A percentile compares a stretch with the other conserved stretches of the same genome.
phyloP scores from a whole-genome alignment of 306 rosid species.

The Vigna nakashimae region DNA sequence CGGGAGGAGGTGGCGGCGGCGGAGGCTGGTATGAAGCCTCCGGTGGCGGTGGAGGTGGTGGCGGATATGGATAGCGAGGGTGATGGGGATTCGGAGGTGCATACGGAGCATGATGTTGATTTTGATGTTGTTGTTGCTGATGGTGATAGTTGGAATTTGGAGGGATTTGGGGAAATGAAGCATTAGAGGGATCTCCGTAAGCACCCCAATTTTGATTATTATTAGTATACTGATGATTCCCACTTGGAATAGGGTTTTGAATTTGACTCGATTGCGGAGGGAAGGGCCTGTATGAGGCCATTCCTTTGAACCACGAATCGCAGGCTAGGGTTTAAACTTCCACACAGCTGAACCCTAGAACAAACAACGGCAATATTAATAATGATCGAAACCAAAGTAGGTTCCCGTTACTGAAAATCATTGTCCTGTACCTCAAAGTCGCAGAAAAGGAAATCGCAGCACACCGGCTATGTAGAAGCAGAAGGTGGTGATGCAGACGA shows the following conservation, averaged over 20 bases:
- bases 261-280: slow-evolving; percentile 70
- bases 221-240: slow-evolving; percentile 55
- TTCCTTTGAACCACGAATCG: slow-evolving; percentile 33
- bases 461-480: background rate
- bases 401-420: background rate
- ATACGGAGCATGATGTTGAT: slow-evolving; percentile 47
- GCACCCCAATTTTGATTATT: slow-evolving; percentile 71
- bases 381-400: background rate
- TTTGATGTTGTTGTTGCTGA: background rate
- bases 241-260: slow-evolving; percentile 62
- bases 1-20: slow-evolving; percentile 68
- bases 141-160: slow-evolving; percentile 56
- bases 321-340: slow-evolving; percentile 27
- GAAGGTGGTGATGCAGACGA: background rate
- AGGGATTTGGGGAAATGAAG: slow-evolving; percentile 64
- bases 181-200: slow-evolving; percentile 51
- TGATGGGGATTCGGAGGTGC: slow-evolving; percentile 56
- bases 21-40: slow-evolving; percentile 80
- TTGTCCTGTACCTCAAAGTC: background rate
- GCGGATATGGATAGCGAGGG: slow-evolving; percentile 66
- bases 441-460: background rate
- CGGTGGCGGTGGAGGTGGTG: slow-evolving; percentile 67
- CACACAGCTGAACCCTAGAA: slow-evolving; percentile 38
- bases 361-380: background rate
- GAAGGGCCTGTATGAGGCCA: slow-evolving; percentile 96